Base-by-base conservation (phyloP, 345 rosid genomes). In the Acer saccharum region DNA sequence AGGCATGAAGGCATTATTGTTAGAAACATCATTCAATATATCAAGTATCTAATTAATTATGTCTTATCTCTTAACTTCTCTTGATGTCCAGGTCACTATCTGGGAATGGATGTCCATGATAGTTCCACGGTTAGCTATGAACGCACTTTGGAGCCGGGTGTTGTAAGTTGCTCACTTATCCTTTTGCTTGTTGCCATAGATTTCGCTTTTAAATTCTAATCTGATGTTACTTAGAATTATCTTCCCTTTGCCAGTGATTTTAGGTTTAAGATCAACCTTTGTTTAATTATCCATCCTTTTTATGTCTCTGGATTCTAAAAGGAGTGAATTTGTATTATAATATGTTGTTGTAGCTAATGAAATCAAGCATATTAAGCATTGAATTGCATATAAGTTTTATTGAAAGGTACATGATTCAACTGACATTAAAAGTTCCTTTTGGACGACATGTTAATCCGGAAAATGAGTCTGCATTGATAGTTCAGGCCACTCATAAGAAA, bases 61-160 rank as follows among this genome's bases (percentile, higher is more conserved):
- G 66, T 60, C 68, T 14, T 29, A n/a, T 54, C 23, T 57, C 39
- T 60, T 52, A 67, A 12, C 62, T 27, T 65, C 57, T 79, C 80
- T 58, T 80, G 78, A 69, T 77, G 73, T 85, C 65, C 83, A 94
- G 99, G 99, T 84, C 99, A 95, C 83, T 95, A 91, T 86, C 90
- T 95, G 11, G 99, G 99, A 79, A 92, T 96, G 97, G 98, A 94
- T 79, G 98, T 96, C 82, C 99, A 96, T 75, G 99, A 96, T 88
- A 87, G 95, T 86, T 90, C 94, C 75, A 60, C 73, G 72, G 81
- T 91, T 75, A 85, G 93, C 83, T 92, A 88, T 55, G 92, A 92
- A 71, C 88, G 91, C 72, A 87, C 91, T 74, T 73, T 94, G 90
- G 83, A 88, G 88, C 98, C 98, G 2, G 98, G 99, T 68, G 95